A percentile compares a stretch with the other conserved stretches of the same genome.
phyloP scores from a whole-genome alignment of 768 basidiomycete genomes.

The Leccinum pellstonianum region DNA sequence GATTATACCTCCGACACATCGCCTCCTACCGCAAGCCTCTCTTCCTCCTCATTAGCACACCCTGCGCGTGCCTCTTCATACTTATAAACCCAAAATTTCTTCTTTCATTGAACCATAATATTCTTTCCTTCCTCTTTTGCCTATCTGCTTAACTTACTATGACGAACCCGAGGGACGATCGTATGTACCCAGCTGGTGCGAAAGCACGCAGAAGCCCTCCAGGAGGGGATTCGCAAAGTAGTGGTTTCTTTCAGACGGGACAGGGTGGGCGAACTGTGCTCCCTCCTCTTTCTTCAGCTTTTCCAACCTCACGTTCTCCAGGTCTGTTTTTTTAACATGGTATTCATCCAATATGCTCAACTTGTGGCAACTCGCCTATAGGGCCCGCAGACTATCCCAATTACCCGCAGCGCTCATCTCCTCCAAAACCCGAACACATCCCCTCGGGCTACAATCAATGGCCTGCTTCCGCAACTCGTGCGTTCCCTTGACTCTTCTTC shows the following conservation, averaged over 20 bases:
- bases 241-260: constrained; percentile 71
- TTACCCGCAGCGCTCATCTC: constrained; percentile 65
- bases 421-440: constrained; percentile 57
- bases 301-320: constrained; percentile 90
- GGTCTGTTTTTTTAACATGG: constrained; percentile 68
- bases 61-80: constrained; percentile 42
- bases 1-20: constrained; percentile 39
- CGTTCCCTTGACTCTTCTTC: constrained; percentile 27
- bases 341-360: constrained; percentile 58
- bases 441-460: constrained; percentile 49
- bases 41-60: constrained; percentile 42
- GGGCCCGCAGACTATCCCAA: constrained; percentile 58
- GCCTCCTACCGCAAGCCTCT: constrained; percentile 38
- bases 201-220: constrained; percentile 65
- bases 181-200: constrained; percentile 62
- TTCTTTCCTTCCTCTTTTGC: constrained; percentile 51
- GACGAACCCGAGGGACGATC: constrained; percentile 72
- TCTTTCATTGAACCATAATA: constrained; percentile 44
- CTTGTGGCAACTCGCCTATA: constrained; percentile 52
- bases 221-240: constrained; percentile 57
- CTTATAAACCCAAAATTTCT: constrained; percentile 55
- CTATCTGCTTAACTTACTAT: constrained; percentile 59
- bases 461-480: constrained; percentile 33
- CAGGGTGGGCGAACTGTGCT: constrained; percentile 90
- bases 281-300: constrained; percentile 80